Evolutionary conservation across 1,139 yeast genomes (phyloP).

Genomic region (Saccharomyces hybrid): DNA sequence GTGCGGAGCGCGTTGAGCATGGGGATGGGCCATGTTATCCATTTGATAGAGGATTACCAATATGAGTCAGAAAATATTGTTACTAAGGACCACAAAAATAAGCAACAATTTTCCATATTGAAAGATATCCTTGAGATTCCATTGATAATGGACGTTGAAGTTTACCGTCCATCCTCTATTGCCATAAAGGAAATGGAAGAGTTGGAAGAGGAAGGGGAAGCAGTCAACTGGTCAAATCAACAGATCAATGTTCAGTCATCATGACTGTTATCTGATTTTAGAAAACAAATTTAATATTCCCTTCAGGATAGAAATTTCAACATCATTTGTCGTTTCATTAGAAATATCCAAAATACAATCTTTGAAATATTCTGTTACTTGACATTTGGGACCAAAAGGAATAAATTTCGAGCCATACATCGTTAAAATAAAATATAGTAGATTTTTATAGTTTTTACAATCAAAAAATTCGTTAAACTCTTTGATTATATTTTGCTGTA

Average conservation of each 20-base stretch:
- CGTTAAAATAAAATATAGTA: conserved; percentile 22
- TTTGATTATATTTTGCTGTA: conserved; percentile 6
- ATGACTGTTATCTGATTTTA: conserved; percentile 5
- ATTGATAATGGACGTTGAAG: background rate
- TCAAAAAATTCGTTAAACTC: conserved; percentile 20
- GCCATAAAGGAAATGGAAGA: background rate
- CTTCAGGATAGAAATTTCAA: conserved; percentile 22
- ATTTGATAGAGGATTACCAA: conserved; percentile 33
- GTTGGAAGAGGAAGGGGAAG: background rate
- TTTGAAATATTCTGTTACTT: conserved; percentile 10
- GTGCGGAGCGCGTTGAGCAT: conserved; percentile 37
- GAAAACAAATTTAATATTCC: conserved; percentile 19
- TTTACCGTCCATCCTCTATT: background rate
- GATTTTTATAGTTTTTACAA: conserved; percentile 11
- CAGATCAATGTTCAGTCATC: background rate
- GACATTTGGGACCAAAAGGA: conserved; percentile 14
- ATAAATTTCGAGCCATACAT: conserved; percentile 18
- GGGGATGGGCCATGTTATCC: conserved; percentile 39
- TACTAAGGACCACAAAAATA: background rate
- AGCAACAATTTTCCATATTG: background rate
- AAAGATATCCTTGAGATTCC: background rate
- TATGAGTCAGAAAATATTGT: background rate
- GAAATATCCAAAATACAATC: conserved; percentile 20
- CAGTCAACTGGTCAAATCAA: background rate
- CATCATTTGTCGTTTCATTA: conserved; percentile 17